Percentiles rank a stretch among this genome's conserved stretches.
Evolutionary conservation across 352 stramenopile genomes (phyloP).

Genomic region (Thalassiosira pacifica): DNA sequence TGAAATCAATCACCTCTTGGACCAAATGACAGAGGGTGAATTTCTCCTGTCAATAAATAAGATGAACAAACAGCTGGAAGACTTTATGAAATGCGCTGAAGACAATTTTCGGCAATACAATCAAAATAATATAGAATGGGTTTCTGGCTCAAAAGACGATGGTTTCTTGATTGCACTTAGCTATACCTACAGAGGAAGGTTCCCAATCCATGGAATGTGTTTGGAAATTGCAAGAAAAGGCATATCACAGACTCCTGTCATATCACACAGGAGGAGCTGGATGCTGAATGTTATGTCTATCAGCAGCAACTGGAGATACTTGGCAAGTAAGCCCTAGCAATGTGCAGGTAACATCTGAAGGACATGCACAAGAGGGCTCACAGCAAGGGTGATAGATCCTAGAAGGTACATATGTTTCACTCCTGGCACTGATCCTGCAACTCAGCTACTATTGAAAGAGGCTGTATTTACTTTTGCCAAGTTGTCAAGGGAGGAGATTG

Average conservation of each 20-base stretch:
- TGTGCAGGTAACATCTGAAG: neutral
- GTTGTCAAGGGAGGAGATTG: neutral
- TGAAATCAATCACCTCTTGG: neutral
- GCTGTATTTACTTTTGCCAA: neutral
- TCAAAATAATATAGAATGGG: neutral
- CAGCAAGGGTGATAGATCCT: slow-evolving; percentile 4
- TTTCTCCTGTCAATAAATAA: neutral
- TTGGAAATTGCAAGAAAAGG: neutral
- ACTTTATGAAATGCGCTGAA: neutral
- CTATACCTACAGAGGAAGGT: neutral
- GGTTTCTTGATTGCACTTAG: neutral
- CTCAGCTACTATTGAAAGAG: neutral
- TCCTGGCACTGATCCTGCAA: neutral
- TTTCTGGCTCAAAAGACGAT: neutral
- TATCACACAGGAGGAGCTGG: neutral
- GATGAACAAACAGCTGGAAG: neutral
- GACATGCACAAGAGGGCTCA: no score
- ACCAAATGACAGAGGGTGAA: neutral
- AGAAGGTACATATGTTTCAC: neutral
- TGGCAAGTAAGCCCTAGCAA: neutral
- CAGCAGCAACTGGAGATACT: neutral
- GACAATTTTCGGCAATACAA: neutral
- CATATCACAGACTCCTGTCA: neutral
- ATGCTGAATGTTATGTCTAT: neutral
- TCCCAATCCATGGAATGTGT: slow-evolving; percentile 11